Evolutionary conservation across 2,329 filamentous ascomycete genomes (phyloP).

Genomic region (Penicillium sp.): DNA sequence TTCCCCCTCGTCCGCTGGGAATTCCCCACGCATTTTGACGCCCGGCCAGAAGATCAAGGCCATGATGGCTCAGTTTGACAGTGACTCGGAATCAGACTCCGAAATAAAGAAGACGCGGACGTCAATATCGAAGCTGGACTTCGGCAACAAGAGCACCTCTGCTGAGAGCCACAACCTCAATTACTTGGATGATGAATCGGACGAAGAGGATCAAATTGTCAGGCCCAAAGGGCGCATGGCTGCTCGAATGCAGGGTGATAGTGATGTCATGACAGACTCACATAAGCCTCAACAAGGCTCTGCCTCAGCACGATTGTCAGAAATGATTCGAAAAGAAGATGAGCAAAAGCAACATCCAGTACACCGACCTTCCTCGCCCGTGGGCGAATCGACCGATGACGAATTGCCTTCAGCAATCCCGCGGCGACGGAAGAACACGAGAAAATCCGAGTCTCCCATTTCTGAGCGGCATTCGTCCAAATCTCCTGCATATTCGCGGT

Average conservation of each 20-base stretch:
- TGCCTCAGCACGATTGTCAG: conserved; percentile 39
- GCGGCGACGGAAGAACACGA: conserved; percentile 26
- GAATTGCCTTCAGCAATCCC: conserved; percentile 26
- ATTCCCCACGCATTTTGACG: conserved; percentile 35
- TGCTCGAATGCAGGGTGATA: conserved; percentile 52
- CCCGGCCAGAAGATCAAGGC: conserved; percentile 46
- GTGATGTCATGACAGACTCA: conserved; percentile 11
- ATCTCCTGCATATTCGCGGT: conserved; percentile 22
- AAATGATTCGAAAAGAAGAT: conserved; percentile 17
- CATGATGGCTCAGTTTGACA: conserved; percentile 45
- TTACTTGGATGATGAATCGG: conserved; percentile 16
- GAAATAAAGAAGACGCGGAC: conserved; percentile 16
- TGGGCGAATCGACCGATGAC: conserved; percentile 19
- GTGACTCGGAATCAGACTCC: conserved; percentile 43
- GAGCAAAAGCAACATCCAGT: conserved; percentile 11
- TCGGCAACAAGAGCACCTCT: conserved; percentile 8
- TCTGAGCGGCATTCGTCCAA: conserved; percentile 26
- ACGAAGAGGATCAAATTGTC: conserved; percentile 43
- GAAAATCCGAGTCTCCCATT: conserved; percentile 20
- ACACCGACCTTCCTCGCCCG: conserved; percentile 5
- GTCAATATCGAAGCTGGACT: conserved; percentile 14
- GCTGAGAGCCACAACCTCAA: background rate
- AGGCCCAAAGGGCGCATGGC: conserved; percentile 60
- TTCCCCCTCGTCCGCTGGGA: conserved; percentile 22
- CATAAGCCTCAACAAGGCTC: conserved; percentile 17